phyloP scores from a whole-genome alignment of 805 yeast species.

The Candida dendrica region DNA sequence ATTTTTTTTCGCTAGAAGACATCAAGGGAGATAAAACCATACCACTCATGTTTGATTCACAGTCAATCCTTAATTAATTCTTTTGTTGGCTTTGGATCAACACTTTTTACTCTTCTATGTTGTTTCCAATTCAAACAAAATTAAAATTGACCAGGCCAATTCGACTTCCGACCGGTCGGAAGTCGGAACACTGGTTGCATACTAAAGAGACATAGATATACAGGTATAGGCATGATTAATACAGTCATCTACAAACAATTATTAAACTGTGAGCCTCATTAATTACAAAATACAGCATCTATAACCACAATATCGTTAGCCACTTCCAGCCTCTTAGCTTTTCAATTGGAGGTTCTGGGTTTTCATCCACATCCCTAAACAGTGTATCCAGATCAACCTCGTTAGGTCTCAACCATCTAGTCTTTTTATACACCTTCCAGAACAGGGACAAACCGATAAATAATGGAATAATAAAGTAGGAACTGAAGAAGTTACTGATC shows the following conservation, averaged over 20 bases:
- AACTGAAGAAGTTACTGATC: constrained; percentile 4
- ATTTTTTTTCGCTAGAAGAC: no score
- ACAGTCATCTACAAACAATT: no score
- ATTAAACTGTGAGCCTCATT: no score
- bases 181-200: no score
- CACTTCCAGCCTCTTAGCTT: constrained; percentile 10
- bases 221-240: no score
- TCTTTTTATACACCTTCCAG: constrained; percentile 26
- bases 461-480: constrained; percentile 17
- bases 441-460: constrained; percentile 18
- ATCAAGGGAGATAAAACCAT: no score
- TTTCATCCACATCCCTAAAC: constrained; percentile 20
- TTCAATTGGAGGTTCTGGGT: constrained; percentile 19
- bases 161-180: no score
- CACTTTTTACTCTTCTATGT: not conserved
- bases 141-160: no score
- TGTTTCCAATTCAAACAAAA: not conserved
- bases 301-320: constrained; percentile 9
- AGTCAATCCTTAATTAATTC: no score
- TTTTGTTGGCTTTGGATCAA: no score
- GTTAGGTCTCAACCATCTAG: constrained; percentile 24
- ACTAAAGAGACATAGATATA: no score
- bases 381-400: constrained; percentile 33
- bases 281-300: no score
- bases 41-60: not conserved